These are phyloP conservation scores for Eucalyptus paniculata DNA, from an alignment of 345 rosid genomes.

Conservation along the genomic window DNA sequence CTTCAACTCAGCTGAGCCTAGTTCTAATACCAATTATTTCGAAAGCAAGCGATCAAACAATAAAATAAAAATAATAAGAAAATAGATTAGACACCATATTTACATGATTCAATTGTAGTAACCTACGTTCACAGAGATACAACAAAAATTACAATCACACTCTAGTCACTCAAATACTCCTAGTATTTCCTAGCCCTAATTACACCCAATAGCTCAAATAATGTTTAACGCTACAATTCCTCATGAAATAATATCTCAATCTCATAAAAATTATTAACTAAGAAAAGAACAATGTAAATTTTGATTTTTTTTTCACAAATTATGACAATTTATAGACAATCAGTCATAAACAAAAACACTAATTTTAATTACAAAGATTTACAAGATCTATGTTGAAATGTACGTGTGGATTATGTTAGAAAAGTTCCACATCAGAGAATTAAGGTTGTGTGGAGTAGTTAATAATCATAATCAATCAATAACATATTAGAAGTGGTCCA, in stretches of 20 bases:
- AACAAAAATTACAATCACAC: no score
- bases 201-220: no score
- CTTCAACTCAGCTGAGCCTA: accelerated
- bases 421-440: not conserved
- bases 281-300: no score
- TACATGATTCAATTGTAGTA: accelerated
- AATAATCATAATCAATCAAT: not conserved
- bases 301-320: no score
- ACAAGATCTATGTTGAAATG: not conserved
- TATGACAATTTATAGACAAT: not conserved
- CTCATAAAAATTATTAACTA: no score
- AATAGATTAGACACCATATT: accelerated
- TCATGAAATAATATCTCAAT: no score
- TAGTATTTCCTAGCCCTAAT: accelerated
- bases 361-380: not conserved
- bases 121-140: accelerated
- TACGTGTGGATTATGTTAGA: accelerated
- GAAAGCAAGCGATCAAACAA: no score
- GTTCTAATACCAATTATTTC: accelerated
- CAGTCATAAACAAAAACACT: not conserved
- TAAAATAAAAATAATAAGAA: no score
- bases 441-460: not conserved
- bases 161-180: no score
- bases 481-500: not conserved
- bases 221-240: no score